Base-by-base conservation (phyloP, 805 yeast species). In the Candida fluviatilis region DNA sequence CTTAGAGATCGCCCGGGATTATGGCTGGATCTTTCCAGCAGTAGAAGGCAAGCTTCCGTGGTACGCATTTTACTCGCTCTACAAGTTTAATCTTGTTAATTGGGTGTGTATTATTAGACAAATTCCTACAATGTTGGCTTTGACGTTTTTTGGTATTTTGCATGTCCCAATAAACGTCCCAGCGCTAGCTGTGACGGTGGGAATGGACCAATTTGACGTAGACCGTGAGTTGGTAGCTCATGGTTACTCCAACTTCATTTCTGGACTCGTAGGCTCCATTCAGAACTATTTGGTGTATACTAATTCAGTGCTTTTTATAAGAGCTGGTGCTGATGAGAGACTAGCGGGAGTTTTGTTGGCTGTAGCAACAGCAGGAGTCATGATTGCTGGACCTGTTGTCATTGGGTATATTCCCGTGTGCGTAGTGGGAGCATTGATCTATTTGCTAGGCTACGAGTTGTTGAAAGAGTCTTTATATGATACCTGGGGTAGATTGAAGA, bases 91-190 rank as follows among this genome's bases (percentile, higher is more conserved):
- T 3, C 58, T 73, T 19, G 93, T 88, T n/a, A 79, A 86, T 57
- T 87, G 95, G 93, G 54, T 64, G 44, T 71, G 81, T 19, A 69
- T 93, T 18, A 34, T 78, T 2, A 64, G 72, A 38, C 87, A 89
- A 52, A 43, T 89, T 14, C 99, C 99, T 4, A 84, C 95, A 2
- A 93, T 93, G 96, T 64, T 91, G 39, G 99, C 99, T 0, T 69
- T 93, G 46, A 90, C 98, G 0, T 93, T 93, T 56, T 93, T 93
- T 54, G 99, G 99, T 10, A 84, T 93, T 28, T 65, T 93, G 39
- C 99, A 93, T 52, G 99, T 93, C 8, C 99, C 99, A 3, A 93
- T 93, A 43, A 93, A 93, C 57, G 97, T 93, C 11, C 99, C 99
- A 1, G 98, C 99, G 0, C 70, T 93, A 34, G 97, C 98, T 0